A percentile compares a stretch with the other conserved stretches of the same genome.
phyloP scores from a whole-genome alignment of 2,329 filamentous ascomycete genomes.

The Aspergillus pseudoterreus region DNA sequence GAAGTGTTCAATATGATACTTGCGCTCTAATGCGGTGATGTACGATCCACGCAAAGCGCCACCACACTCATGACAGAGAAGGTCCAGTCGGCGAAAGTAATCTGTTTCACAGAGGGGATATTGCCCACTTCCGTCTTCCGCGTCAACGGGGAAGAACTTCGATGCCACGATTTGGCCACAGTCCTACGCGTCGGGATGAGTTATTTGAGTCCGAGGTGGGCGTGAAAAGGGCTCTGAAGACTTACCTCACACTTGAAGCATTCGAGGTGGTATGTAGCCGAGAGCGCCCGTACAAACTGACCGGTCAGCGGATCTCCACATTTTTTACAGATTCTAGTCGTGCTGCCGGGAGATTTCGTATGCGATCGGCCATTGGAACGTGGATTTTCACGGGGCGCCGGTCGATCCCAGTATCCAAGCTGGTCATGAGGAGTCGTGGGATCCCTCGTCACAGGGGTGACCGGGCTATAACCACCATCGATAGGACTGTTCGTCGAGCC shows the following conservation, averaged over 20 bases:
- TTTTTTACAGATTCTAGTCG: slow-evolving; percentile 68
- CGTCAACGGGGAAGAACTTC: slow-evolving; percentile 97
- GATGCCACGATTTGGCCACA: slow-evolving; percentile 96
- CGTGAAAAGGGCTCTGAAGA: slow-evolving; percentile 16
- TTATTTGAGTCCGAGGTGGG: slow-evolving; percentile 16
- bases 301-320: slow-evolving; percentile 84
- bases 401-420: slow-evolving; percentile 29
- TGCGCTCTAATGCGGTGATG: slow-evolving; percentile 94
- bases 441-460: slow-evolving; percentile 17
- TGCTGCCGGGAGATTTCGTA: slow-evolving; percentile 35
- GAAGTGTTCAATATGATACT: slow-evolving; percentile 99
- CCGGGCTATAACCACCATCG: slow-evolving; percentile 29
- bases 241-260: slow-evolving; percentile 95
- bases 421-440: slow-evolving; percentile 26
- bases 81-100: slow-evolving; percentile 87
- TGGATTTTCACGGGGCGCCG: slow-evolving; percentile 32
- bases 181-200: slow-evolving; percentile 57
- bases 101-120: slow-evolving; percentile 97
- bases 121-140: slow-evolving; percentile 75
- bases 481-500: slow-evolving; percentile 16
- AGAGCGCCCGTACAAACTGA: slow-evolving; percentile 91
- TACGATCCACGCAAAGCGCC: slow-evolving; percentile 93
- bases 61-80: slow-evolving; percentile 88
- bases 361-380: slow-evolving; percentile 33
- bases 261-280: slow-evolving; percentile 92